These are phyloP conservation scores for Aspergillus sp. DNA, from an alignment of 2,329 filamentous ascomycete genomes.

Conservation along the genomic window DNA sequence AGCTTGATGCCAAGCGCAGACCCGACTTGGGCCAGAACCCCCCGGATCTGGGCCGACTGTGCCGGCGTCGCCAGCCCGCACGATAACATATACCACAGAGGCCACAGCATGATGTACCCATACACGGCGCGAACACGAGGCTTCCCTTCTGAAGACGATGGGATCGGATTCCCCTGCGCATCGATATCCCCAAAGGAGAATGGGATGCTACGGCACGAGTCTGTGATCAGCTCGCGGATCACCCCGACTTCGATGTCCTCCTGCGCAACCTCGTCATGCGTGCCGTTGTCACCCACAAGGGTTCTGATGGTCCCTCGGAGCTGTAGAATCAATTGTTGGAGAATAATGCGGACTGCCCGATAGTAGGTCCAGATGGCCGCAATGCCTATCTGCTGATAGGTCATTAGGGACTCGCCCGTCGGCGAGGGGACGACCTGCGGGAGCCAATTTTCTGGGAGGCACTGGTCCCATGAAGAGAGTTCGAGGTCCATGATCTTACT, in stretches of 20 bases:
- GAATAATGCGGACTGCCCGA: slow-evolving; percentile 33
- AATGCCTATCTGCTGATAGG: slow-evolving; percentile 29
- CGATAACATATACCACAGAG: slow-evolving; percentile 36
- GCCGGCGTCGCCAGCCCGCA: slow-evolving; percentile 31
- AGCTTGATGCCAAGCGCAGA: slow-evolving; percentile 35
- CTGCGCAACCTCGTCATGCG: slow-evolving; percentile 2
- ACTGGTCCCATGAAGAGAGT: slow-evolving; percentile 30
- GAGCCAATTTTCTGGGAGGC: slow-evolving; percentile 33
- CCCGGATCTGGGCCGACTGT: slow-evolving; percentile 28
- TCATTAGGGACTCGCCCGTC: slow-evolving; percentile 29
- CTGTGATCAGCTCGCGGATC: slow-evolving; percentile 34
- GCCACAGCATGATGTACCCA: slow-evolving; percentile 35
- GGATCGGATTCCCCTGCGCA: slow-evolving; percentile 25
- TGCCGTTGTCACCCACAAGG: slow-evolving; percentile 10
- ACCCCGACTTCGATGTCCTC: slow-evolving; percentile 12
- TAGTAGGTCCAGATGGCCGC: slow-evolving; percentile 37
- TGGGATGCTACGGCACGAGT: slow-evolving; percentile 35
- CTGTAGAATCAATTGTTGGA: slow-evolving; percentile 29
- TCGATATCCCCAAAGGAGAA: slow-evolving; percentile 35
- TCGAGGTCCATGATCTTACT: slow-evolving; percentile 27
- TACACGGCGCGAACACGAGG: slow-evolving; percentile 30
- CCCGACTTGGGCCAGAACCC: slow-evolving; percentile 27
- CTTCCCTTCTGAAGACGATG: slow-evolving; percentile 11
- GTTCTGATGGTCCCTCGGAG: slow-evolving; percentile 21
- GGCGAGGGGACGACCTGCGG: slow-evolving; percentile 30